Evolutionary conservation across 768 basidiomycete species (phyloP).

Genomic region (Auriscalpium vulgare): DNA sequence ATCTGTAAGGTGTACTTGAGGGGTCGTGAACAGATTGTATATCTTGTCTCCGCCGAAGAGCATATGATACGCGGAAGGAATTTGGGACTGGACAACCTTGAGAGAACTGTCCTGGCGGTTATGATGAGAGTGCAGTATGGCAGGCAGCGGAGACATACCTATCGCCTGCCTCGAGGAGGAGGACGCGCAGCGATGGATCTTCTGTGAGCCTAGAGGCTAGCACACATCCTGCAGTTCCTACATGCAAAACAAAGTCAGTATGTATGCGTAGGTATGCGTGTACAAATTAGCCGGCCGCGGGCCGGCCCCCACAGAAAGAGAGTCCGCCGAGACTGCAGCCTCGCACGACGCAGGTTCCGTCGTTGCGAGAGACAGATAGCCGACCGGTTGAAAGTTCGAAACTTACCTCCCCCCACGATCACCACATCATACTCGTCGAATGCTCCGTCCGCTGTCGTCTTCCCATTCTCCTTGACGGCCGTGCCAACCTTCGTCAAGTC

Average conservation of each 20-base stretch:
- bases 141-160: conserved; percentile 34
- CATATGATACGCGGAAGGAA: conserved; percentile 12
- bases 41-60: conserved; percentile 42
- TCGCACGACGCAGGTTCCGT: no score
- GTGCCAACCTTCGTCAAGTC: neutral
- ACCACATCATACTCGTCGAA: conserved; percentile 28
- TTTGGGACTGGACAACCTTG: conserved; percentile 8
- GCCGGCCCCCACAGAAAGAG: no score
- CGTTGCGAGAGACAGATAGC: neutral
- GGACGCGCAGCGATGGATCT: conserved; percentile 42
- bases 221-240: conserved; percentile 56
- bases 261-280: no score
- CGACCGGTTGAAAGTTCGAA: neutral
- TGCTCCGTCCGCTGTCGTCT: conserved; percentile 4
- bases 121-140: neutral
- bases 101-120: neutral
- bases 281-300: neutral
- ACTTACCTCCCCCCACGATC: conserved; percentile 30
- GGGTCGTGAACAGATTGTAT: conserved; percentile 48
- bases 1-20: conserved; percentile 41
- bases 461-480: conserved; percentile 1
- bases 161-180: conserved; percentile 51
- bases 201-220: conserved; percentile 53
- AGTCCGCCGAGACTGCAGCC: no score
- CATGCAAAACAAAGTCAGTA: neutral